A percentile compares a stretch with the other conserved stretches of the same genome.
Conservation (phyloP, 2,329 filamentous ascomycete genomes). For the Pseudogymnoascus sp. region DNA sequence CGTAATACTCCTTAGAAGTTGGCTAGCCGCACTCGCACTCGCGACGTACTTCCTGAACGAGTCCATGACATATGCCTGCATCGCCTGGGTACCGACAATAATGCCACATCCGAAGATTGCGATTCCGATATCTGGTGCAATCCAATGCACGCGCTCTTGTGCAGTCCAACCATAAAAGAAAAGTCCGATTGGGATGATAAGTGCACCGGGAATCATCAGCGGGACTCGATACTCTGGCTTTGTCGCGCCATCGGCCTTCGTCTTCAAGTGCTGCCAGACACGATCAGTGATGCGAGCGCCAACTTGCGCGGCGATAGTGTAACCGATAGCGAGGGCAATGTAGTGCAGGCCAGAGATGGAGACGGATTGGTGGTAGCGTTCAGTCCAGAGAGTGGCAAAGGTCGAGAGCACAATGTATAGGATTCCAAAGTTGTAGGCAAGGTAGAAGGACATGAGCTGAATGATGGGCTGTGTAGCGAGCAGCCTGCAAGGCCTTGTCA, state of each 20-base stretch:
- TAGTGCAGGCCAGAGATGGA: constrained; percentile 52
- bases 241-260: constrained; percentile 22
- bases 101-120: constrained; percentile 43
- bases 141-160: constrained; percentile 44
- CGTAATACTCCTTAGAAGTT: constrained; percentile 23
- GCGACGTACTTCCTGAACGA: constrained; percentile 31
- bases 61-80: constrained; percentile 45
- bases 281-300: constrained; percentile 29
- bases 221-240: constrained; percentile 58
- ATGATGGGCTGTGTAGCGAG: constrained; percentile 46
- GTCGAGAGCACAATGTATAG: constrained; percentile 52
- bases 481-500: constrained; percentile 44
- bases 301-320: constrained; percentile 30
- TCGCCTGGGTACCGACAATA: constrained; percentile 28
- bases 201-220: constrained; percentile 44
- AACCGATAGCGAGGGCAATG: constrained; percentile 41
- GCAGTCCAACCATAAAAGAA: constrained; percentile 53
- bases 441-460: constrained; percentile 42
- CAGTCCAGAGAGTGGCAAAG: constrained; percentile 51
- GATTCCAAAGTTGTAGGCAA: constrained; percentile 43
- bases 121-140: constrained; percentile 50
- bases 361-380: constrained; percentile 45
- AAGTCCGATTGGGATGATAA: constrained; percentile 47
- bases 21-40: constrained; percentile 33
- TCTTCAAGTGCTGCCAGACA: constrained; percentile 23